Base-by-base conservation (phyloP, 2,329 filamentous ascomycete species). In the Didymella pomorum region DNA sequence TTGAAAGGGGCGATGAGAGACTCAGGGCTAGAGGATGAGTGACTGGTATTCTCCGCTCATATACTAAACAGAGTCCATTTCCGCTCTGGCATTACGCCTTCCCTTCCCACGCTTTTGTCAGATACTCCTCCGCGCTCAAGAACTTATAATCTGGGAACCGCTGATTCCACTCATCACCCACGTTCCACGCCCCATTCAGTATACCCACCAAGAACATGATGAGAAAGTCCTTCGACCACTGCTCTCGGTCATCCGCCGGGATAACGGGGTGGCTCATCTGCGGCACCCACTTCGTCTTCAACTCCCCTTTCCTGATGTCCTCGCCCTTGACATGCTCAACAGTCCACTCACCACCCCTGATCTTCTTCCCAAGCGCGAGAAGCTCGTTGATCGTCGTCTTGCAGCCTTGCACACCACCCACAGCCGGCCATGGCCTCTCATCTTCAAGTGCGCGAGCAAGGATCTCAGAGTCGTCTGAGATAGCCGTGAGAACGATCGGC, bases 121-220 rank as follows among this genome's bases (percentile, higher is more conserved):
- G 59, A 60, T 82, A 82, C 10, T 79, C 77, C 52, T 82, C 79
- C 1, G 73, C 66, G 9, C 65, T 54, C 2, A 69, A 76, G 47
- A 83, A 83, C 54, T 78, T 53, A 37, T 79, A 80, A 21, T 82
- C 78, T 0, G 81, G 80, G 28, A 81, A 74, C 18, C 80, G 64
- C 48, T 73, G 59, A 58, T 84, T 84, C 72, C 76, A 82, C 58
- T 82, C 79, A 33, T 77, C 75, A 16, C 79, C 75, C 1, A 79
- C 73, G 58, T 78, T 71, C 80, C 79, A 83, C 1, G 74, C 75
- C 2, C 81, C 82, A 12, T 76, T 76, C 5, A 61, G 54, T 47
- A 77, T 77, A 29, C 78, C 80, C 4, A 78, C 54, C 0, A 84
- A 71, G 25, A 80, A 79, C 28, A 79, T 78, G 18, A 80, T 71